Evolutionary conservation across 805 yeast species (phyloP).

Genomic region (Ogataea trehalophila): DNA sequence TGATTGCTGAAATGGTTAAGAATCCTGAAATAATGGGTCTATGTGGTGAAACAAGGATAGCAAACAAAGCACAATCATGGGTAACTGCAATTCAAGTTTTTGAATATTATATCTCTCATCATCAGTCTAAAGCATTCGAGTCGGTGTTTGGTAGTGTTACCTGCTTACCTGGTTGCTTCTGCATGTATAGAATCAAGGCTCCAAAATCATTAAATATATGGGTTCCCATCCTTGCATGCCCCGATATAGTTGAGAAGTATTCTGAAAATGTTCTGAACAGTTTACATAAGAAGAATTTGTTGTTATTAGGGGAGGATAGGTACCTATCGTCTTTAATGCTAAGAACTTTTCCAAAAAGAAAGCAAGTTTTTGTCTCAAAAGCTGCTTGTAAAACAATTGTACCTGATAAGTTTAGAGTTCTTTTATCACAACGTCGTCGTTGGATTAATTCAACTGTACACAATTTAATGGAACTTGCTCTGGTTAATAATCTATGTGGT

Average conservation of each 20-base stretch:
- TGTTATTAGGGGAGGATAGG: conserved; percentile 88
- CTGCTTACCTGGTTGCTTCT: conserved; percentile 93
- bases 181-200: conserved; percentile 84
- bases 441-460: conserved; percentile 97
- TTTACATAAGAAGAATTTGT: conserved; percentile 78
- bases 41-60: conserved; percentile 91
- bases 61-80: conserved; percentile 80
- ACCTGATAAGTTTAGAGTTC: conserved; percentile 74
- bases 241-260: conserved; percentile 89
- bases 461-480: conserved; percentile 79
- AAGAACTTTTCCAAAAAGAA: conserved; percentile 83
- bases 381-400: conserved; percentile 91
- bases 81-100: conserved; percentile 91
- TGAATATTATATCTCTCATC: conserved; percentile 90
- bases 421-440: conserved; percentile 89
- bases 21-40: conserved; percentile 87
- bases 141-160: conserved; percentile 94
- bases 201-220: conserved; percentile 81
- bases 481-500: conserved; percentile 87
- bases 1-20: conserved; percentile 84
- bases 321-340: conserved; percentile 81
- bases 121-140: conserved; percentile 91
- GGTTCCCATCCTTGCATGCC: conserved; percentile 92
- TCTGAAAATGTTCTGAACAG: conserved; percentile 82
- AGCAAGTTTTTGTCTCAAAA: conserved; percentile 79